Base-by-base conservation (phyloP, 176 grass and related monocot species). In the Aegilops tauschii region DNA sequence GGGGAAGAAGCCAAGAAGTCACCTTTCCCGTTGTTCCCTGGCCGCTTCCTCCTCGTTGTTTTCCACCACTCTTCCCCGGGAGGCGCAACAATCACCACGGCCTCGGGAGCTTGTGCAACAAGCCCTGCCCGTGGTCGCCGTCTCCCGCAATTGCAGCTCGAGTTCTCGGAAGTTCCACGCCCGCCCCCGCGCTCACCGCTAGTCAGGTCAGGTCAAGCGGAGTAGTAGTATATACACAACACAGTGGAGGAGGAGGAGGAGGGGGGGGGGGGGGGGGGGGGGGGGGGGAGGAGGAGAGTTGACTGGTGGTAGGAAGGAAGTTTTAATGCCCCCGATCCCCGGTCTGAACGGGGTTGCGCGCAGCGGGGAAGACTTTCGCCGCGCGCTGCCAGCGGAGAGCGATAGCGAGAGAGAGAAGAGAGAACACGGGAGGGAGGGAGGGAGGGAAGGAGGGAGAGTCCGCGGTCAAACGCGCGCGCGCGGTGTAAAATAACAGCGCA, bases 161-260 rank as follows among this genome's bases (percentile, higher is more conserved):
- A 5, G 69, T 76, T 64, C 82, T 56, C 3, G 82, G 77, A 91
- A 81, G 86, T 85, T 91, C 72, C 72, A 50, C 72, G 72, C 40
- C 40, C 64, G 84, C 47, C 8, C 72, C 72, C 50, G 73, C 72
- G n/a, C 52, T 82, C 29, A 34, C 70, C 69, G 20, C 50, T 30
- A 29, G 17, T 27, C n/a, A 45, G 17, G 25, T 72, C 37, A 74
- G 44, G 52, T 6, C 2, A 83, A 67, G 25, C 10, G 14, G 3
- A 58, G 31, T 3, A 40, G 78, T 17, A 3, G 16, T 67, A 14
- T 82, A 82, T 69, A 69, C 49, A 3, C 47, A 71, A 1, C 50
- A 71, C 68, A 78, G n/a, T 70, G 11, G 47, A 50, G 13, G 47
- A 5, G 14, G 45, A 2, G 49, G 45, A 14, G 1, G 42, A 49